Percentiles rank a stretch among this genome's conserved stretches.
Conservation (phyloP, 2,329 filamentous ascomycete genomes). For the Phialophora expanda region DNA sequence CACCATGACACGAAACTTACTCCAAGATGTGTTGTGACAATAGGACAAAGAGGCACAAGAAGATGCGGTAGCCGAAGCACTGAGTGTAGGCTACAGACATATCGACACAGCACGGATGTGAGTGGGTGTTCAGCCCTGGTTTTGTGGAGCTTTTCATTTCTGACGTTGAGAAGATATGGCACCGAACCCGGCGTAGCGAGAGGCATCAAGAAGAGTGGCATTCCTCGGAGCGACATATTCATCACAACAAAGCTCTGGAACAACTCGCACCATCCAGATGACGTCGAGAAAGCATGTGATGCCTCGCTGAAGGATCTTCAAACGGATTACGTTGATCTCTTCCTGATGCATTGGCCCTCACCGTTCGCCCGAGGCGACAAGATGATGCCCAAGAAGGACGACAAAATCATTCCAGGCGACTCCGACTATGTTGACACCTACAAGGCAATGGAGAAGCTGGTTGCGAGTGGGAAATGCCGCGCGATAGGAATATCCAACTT, state of each 20-base stretch:
- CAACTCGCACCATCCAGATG: conserved; percentile 65
- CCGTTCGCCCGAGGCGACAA: conserved; percentile 58
- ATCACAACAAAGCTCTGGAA: conserved; percentile 72
- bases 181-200: conserved; percentile 70
- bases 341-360: conserved; percentile 70
- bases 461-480: conserved; percentile 51
- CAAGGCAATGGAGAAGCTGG: conserved; percentile 55
- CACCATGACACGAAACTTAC: not conserved
- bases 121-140: conserved; percentile 25
- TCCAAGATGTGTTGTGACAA: not conserved
- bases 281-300: conserved; percentile 66
- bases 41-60: conserved; percentile 58
- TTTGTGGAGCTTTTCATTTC: not conserved
- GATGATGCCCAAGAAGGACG: conserved; percentile 54
- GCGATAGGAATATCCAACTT: conserved; percentile 63
- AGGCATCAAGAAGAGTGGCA: conserved; percentile 66
- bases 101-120: conserved; percentile 53
- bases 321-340: conserved; percentile 71
- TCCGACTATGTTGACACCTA: conserved; percentile 59
- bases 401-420: conserved; percentile 50
- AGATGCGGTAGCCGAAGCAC: conserved; percentile 53
- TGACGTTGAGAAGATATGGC: conserved; percentile 53
- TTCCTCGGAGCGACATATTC: conserved; percentile 69
- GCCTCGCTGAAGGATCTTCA: conserved; percentile 67
- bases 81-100: conserved; percentile 45